Conservation (phyloP, 176 grass and related monocot genomes). For the Cenchrus fungigraminus region DNA sequence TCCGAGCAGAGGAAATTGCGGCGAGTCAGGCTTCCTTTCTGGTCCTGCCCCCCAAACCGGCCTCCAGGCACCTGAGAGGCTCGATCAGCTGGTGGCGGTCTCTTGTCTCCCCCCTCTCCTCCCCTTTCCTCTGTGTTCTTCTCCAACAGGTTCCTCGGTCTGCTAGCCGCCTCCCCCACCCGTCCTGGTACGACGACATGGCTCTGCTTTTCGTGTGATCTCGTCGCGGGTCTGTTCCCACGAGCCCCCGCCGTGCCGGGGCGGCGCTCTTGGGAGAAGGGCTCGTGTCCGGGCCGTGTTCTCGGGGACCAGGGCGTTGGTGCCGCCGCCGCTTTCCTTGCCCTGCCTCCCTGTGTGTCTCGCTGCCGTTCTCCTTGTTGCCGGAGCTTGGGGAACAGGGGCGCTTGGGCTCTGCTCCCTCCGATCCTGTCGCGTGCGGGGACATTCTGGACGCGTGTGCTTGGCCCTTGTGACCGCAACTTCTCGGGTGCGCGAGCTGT, state of each 20-base stretch:
- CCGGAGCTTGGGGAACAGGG: conserved; percentile 1
- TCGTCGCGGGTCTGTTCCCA: conserved; percentile 18
- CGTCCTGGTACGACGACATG: not conserved
- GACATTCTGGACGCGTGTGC: conserved; percentile 39
- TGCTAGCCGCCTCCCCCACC: not conserved
- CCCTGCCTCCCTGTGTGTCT: conserved; percentile 17
- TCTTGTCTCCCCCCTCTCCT: not conserved
- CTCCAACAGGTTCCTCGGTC: conserved; percentile 12
- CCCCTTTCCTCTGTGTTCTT: conserved; percentile 35
- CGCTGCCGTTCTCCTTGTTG: not conserved
- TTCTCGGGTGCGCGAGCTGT: conserved; percentile 35
- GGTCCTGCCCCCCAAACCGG: conserved; percentile 79
- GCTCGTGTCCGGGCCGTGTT: conserved; percentile 19
- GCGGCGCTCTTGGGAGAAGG: conserved; percentile 15
- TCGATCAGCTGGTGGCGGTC: no score
- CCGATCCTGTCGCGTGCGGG: conserved; percentile 9
- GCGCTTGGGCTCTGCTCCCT: conserved; percentile 7
- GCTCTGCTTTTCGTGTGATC: conserved; percentile 54
- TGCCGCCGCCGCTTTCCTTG: conserved; percentile 8
- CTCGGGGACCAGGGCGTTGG: conserved; percentile 40
- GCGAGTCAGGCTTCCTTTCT: conserved; percentile 60
- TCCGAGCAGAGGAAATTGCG: conserved; percentile 70
- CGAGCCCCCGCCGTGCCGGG: conserved; percentile 1
- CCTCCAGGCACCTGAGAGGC: conserved; percentile 79
- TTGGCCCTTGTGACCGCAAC: conserved; percentile 34